Base-by-base conservation (phyloP, 768 basidiomycete species). In the Macrolepiota albuminosa region DNA sequence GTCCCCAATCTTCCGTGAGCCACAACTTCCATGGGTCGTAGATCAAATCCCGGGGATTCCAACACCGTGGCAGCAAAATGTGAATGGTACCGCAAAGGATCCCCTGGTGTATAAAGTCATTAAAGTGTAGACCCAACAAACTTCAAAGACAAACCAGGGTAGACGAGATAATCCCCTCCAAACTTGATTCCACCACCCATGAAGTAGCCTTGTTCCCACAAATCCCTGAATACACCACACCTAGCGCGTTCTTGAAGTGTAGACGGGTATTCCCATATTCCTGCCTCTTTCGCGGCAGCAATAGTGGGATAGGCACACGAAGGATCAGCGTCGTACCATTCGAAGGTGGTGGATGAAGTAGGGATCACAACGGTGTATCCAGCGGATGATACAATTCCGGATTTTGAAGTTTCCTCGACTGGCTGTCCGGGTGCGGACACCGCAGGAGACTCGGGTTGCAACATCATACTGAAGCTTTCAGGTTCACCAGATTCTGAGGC, bases 1-100 rank as follows among this genome's bases (percentile, higher is more conserved):
- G 97, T 99, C 1, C 96, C 97, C 37, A 99, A 74, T 37, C 97
- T 82, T 18, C 97, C 97, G 70, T 95, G 95, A 0, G 96, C 95
- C 26, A 99, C 91, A 49, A 99, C 84, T 71, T 98, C 94, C 85
- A 96, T 91, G 5, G 97, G 95, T 51, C 81, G 78, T 54, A 99
- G 78, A 2, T 78, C 64, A 13, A 84, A 68, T 50, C 71, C 63
- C 2, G 84, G 83, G 7, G 89, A 84, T 13, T 89, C 81, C 34
- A 93, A 72, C 13, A 97, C 90, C 6, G 90, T 87, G 24, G 90
- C 90, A 24, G 88, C 87, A 70, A 98, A 98, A 71, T 99, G 97
- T 2, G 96, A 97, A 69, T 99, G 97, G 71, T 96, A 99, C 29
- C 97, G 84, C 54, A 98, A 74, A 9, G 95, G 94, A 70, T 99